These are phyloP conservation scores for Cyclotella distinguenda DNA, from an alignment of 108 stramenopile genomes.

Conservation along the genomic window DNA sequence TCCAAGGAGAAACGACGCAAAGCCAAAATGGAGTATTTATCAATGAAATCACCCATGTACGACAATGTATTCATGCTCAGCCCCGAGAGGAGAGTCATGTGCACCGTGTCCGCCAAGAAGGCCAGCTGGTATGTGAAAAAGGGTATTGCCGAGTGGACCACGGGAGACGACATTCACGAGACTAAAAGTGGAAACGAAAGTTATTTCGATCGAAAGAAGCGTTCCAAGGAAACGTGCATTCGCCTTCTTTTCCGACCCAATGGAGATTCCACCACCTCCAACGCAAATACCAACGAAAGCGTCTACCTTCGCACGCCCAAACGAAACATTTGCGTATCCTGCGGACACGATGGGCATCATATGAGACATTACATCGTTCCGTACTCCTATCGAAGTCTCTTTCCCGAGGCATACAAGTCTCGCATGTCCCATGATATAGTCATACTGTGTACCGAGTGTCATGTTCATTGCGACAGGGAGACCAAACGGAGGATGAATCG, in stretches of 20 bases:
- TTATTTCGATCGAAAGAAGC: too few relatives aligned
- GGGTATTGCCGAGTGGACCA: slow-evolving; percentile 59
- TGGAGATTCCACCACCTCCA: slow-evolving; percentile 11
- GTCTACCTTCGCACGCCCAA: slow-evolving; percentile 57
- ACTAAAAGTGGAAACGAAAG: slow-evolving; percentile 5
- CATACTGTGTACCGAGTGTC: slow-evolving; percentile 77
- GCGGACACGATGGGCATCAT: slow-evolving; percentile 50
- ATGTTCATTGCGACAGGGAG: slow-evolving; percentile 54
- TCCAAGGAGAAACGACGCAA: slow-evolving; percentile 65
- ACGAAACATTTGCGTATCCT: slow-evolving; percentile 68
- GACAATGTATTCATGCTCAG: slow-evolving; percentile 82
- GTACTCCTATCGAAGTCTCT: slow-evolving; percentile 58
- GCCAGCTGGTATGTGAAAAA: slow-evolving; percentile 82
- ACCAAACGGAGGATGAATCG: slow-evolving; percentile 49
- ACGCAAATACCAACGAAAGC: slow-evolving; percentile 13
- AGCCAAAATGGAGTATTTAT: slow-evolving; percentile 59
- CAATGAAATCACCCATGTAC: slow-evolving; percentile 83
- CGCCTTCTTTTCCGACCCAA: slow-evolving; percentile 54
- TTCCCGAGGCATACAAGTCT: slow-evolving; percentile 75
- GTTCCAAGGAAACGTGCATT: slow-evolving; percentile 43
- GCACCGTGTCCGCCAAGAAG: slow-evolving; percentile 78
- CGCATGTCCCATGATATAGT: slow-evolving; percentile 86
- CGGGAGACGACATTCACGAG: not conserved
- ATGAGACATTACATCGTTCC: slow-evolving; percentile 87
- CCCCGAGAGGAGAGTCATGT: slow-evolving; percentile 52